Percentiles rank a stretch among this genome's conserved stretches.
Evolutionary conservation across 2,329 filamentous ascomycete genomes (phyloP).

Genomic region (Cordyceps cicadae): DNA sequence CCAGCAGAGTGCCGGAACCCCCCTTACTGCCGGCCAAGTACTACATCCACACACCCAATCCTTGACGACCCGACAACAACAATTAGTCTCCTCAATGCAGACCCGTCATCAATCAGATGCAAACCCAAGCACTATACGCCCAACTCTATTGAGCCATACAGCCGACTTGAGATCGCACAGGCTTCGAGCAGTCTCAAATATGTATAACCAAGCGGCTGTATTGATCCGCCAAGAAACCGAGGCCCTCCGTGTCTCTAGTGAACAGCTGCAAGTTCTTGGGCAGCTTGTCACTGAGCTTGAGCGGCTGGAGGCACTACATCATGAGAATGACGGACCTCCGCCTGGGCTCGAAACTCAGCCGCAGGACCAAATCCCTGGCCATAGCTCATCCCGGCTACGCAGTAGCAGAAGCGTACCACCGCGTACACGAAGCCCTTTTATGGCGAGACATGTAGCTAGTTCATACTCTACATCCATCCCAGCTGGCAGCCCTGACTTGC

Average conservation of each 20-base stretch:
- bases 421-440: conserved; percentile 25
- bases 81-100: neutral
- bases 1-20: neutral
- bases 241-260: conserved; percentile 4
- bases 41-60: neutral
- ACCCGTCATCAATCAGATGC: neutral
- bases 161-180: neutral
- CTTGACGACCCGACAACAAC: neutral
- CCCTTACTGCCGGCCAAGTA: neutral
- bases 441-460: conserved; percentile 40
- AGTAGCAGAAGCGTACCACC: neutral
- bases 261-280: conserved; percentile 8
- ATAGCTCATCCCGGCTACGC: neutral
- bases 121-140: neutral
- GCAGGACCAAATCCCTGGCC: neutral
- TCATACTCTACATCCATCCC: conserved; percentile 44
- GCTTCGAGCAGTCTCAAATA: neutral
- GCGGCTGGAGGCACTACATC: neutral
- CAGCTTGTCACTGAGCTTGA: conserved; percentile 8
- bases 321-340: neutral
- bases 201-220: neutral
- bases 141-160: neutral
- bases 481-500: conserved; percentile 52
- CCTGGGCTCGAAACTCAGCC: neutral
- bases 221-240: conserved; percentile 8